These are phyloP conservation scores for Angomonas deanei DNA, from an alignment of 208 protist species.

Conservation along the genomic window DNA sequence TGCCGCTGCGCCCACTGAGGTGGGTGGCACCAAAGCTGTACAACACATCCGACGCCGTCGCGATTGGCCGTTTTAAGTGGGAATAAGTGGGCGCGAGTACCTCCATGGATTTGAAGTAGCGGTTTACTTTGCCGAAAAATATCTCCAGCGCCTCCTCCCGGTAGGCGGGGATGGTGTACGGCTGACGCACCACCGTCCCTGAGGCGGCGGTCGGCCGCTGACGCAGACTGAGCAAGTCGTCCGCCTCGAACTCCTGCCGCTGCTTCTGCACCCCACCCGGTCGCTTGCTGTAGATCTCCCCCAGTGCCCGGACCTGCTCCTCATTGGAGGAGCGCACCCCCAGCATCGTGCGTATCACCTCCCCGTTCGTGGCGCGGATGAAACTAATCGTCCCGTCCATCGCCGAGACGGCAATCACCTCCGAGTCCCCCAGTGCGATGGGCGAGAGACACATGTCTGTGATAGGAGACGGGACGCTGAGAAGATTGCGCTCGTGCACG, in stretches of 20 bases:
- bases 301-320: conserved; percentile 19
- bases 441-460: conserved; percentile 50
- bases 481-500: conserved; percentile 70
- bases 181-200: conserved; percentile 46
- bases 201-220: conserved; percentile 8
- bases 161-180: conserved; percentile 81
- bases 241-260: conserved; percentile 15
- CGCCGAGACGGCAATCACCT: conserved; percentile 56
- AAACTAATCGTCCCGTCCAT: conserved; percentile 86
- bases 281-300: conserved; percentile 12
- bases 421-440: conserved; percentile 53
- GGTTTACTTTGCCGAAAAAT: conserved; percentile 64
- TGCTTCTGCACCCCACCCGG: conserved; percentile 17
- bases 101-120: conserved; percentile 73
- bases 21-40: conserved; percentile 38
- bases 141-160: conserved; percentile 71
- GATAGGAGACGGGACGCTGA: conserved; percentile 53
- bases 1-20: background rate
- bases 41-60: conserved; percentile 50
- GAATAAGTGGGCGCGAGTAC: conserved; percentile 77
- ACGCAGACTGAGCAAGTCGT: conserved; percentile 22
- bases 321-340: conserved; percentile 29
- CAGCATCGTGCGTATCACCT: conserved; percentile 74
- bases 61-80: conserved; percentile 52
- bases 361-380: conserved; percentile 49